Evolutionary conservation across 495 filamentous ascomycete species (phyloP), one percentile per base, ranked within the genome.

Genomic region (Tuber melanosporum): DNA sequence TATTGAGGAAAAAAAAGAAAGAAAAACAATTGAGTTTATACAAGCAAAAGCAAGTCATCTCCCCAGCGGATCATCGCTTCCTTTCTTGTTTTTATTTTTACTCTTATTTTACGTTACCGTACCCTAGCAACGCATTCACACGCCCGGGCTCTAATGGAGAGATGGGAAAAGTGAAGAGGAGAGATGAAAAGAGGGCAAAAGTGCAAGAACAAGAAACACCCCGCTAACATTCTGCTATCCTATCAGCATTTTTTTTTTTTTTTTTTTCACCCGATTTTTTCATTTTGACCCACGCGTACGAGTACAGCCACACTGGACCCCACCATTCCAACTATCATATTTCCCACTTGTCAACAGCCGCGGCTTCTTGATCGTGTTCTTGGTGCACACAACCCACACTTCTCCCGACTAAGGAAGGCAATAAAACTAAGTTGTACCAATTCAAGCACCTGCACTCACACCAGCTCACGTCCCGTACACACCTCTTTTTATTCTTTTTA

Each of bases 21-120:
- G 72, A 62, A 74, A 72, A 74, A 77, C 73, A 71, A 26, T 36
- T 74, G 77, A 73, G 43, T 73, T 79, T 75, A 74, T 71, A 32
- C 76, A 69, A 78, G 71, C 45, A 78, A 78, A 78, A 78, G 78
- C 78, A 80, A 80, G 78, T 80, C 77, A 80, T 80, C 77, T 76
- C 80, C 77, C 78, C 49, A 74, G 78, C 77, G 77, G 71, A 47
- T 71, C 42, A 12, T 70, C 45, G 32, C 32, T 39, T 39, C 66
- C 32, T 43, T 74, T 79, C 66, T 43, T 52, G 42, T 45, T 69
- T 78, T 69, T 62, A 75, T 76, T 79, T 75, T 70, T 62, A 75
- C 36, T 72, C 8, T 10, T 10, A 26, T 4, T 62, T 32, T 47
- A 17, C 43, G 10, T 45, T 46, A 26, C 39, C 39, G 3, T 41